Evolutionary conservation across 202 grass and related monocot genomes (phyloP).

Genomic region (Zizania palustris): DNA sequence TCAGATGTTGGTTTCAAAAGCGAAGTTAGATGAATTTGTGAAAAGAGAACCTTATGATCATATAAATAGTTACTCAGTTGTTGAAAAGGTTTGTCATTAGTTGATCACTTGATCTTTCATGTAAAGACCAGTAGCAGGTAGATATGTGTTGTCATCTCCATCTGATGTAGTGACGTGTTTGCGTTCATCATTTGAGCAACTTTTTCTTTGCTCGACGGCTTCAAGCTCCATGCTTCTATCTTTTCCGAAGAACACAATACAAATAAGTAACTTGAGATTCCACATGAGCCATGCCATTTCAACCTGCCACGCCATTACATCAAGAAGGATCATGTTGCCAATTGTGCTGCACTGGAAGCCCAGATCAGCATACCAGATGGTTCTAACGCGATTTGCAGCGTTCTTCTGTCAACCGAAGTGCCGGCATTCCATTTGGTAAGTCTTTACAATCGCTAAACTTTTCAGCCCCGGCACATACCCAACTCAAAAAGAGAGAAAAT

Average conservation of each 20-base stretch:
- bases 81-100: constrained; percentile 31
- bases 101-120: constrained; percentile 24
- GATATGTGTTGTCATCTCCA: constrained; percentile 15
- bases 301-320: not conserved
- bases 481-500: not conserved
- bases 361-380: not conserved
- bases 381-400: not conserved
- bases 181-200: constrained; percentile 27
- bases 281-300: not conserved
- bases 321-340: too few species aligned
- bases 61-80: constrained; percentile 33
- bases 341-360: not conserved
- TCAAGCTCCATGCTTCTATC: not conserved
- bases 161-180: constrained; percentile 13
- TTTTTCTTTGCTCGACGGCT: constrained; percentile 18
- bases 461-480: not conserved
- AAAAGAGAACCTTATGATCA: constrained; percentile 26
- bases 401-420: not conserved
- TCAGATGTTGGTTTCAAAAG: constrained; percentile 42
- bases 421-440: not conserved
- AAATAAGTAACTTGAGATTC: not conserved
- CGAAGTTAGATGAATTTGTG: constrained; percentile 35
- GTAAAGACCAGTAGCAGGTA: constrained; percentile 43
- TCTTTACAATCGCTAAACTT: not conserved
- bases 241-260: constrained; percentile 7